Evolutionary conservation across 495 filamentous ascomycete species (phyloP), one percentile per base, ranked within the genome.

Genomic region (Penicillium maclennaniae): DNA sequence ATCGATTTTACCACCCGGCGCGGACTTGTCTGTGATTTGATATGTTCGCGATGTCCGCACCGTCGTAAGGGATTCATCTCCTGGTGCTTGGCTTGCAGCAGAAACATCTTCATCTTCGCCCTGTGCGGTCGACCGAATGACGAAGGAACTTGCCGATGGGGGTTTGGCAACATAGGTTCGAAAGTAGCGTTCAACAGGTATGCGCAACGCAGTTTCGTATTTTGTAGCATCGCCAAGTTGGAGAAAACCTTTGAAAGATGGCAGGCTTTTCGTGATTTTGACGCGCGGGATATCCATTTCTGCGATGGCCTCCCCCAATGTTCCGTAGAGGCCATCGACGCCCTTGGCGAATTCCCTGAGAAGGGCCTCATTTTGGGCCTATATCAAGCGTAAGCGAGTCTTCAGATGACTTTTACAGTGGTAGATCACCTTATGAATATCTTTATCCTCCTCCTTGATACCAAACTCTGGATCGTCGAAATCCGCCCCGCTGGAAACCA

Each of bases 391-490:
- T 4, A 59, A 36, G 1, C 43, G 19, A 38, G 9, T 3, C n/a
- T 12, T 12, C 31, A 12, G 20, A 17, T 19, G 12, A 12, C 10
- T 25, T n/a, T 5, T 7, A 1, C 21, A 16, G 28, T 23, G 25
- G 36, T 17, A 14, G 6, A 12, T 7, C 58, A 84, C 81, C 78
- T 97, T 97, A 49, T 65, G 53, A 3, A 59, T 51, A 45, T 82
- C 74, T 68, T 99, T 99, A 58, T 87, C 83, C 68, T 99, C 92
- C 74, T 99, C 92, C 67, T 92, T 95, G 61, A 89, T 87, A 25
- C 92, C 91, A 61, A 84, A 96, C 27, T 96, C 91, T 4, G 83
- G 63, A 71, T 97, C 95, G 59, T 99, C 91, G 66, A 97, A 97
- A 69, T 99, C 93, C 23, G 92, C 80, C 7, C 93, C 93, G 47